Conservation (phyloP, 1,139 yeast species). For the Zygoascus sp. region DNA sequence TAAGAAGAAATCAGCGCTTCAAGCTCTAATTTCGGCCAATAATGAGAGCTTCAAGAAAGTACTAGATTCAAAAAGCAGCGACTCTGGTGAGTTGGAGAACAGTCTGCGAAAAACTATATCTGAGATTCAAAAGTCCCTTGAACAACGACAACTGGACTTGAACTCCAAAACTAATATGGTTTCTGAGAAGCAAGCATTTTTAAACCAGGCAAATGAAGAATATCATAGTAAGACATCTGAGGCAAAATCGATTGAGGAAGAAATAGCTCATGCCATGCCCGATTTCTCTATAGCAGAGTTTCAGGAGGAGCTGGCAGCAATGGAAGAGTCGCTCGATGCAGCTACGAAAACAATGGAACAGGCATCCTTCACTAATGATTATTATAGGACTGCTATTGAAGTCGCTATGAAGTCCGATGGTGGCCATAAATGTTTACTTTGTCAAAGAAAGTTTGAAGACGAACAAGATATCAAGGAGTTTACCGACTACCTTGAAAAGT, state of each 20-base stretch:
- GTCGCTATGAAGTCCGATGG: conserved; percentile 42
- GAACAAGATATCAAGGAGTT: conserved; percentile 14
- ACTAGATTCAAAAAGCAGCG: conserved; percentile 26
- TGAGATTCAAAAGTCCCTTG: conserved; percentile 10
- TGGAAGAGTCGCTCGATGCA: conserved; percentile 56
- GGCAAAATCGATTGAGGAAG: conserved; percentile 19
- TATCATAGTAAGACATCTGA: conserved; percentile 22
- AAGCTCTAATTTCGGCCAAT: conserved; percentile 27
- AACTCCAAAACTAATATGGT: conserved; percentile 5
- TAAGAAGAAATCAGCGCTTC: conserved; percentile 31
- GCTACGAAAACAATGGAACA: conserved; percentile 61
- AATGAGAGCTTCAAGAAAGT: conserved; percentile 19
- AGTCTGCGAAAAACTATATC: conserved; percentile 3
- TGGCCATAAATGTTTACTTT: conserved; percentile 57
- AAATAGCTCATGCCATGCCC: conserved; percentile 21
- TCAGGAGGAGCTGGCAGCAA: conserved; percentile 39
- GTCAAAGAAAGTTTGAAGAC: conserved; percentile 56
- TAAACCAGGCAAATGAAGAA: conserved; percentile 18
- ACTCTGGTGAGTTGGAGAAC: conserved; percentile 10
- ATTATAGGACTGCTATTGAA: conserved; percentile 59
- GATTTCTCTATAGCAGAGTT: conserved; percentile 11
- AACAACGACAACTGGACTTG: background rate
- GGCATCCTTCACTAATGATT: conserved; percentile 59
- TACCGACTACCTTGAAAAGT: conserved; percentile 4
- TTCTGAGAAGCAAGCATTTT: conserved; percentile 10